Percentiles rank a stretch among this genome's conserved stretches.
phyloP scores from a whole-genome alignment of 2,329 filamentous ascomycete species.

The Ampelomyces quisqualis region DNA sequence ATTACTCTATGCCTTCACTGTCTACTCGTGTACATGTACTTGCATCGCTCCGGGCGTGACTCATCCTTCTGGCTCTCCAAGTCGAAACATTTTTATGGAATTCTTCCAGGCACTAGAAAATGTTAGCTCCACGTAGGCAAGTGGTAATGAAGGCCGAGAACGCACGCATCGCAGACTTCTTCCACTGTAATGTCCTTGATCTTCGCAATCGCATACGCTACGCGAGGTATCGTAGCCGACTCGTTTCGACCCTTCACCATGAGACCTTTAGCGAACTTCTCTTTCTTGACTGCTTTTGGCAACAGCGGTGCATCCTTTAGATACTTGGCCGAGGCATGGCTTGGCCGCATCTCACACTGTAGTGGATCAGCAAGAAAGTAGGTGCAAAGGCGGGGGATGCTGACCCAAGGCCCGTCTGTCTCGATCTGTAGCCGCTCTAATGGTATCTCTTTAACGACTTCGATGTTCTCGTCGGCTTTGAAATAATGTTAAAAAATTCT shows the following conservation, averaged over 20 bases:
- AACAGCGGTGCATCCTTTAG: conserved; percentile 67
- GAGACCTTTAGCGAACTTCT: conserved; percentile 82
- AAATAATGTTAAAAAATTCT: too few relatives aligned
- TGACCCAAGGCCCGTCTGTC: conserved; percentile 87
- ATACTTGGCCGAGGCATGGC: conserved; percentile 79
- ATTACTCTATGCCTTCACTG: too few relatives aligned
- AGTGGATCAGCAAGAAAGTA: neutral
- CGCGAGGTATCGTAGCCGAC: conserved; percentile 79
- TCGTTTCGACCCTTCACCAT: conserved; percentile 98
- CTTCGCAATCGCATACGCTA: conserved; percentile 84
- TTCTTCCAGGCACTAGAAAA: conserved; percentile 40
- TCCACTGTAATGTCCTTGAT: conserved; percentile 79
- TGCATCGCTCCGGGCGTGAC: too few relatives aligned
- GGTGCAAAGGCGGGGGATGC: conserved; percentile 1
- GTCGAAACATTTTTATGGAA: conserved; percentile 44
- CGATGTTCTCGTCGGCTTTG: conserved; percentile 70
- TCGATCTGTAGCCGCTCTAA: conserved; percentile 86
- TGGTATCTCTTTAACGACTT: conserved; percentile 76
- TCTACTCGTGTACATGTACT: too few relatives aligned
- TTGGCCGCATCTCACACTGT: conserved; percentile 84
- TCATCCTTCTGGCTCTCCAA: conserved; percentile 32
- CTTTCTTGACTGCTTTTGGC: conserved; percentile 89
- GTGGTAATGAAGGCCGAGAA: conserved; percentile 13
- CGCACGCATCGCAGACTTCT: conserved; percentile 77
- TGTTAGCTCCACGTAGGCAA: neutral